A percentile compares a stretch with the other conserved stretches of the same genome.
phyloP scores from a whole-genome alignment of 2,329 filamentous ascomycete genomes.

The Camptophora hylomeconis region DNA sequence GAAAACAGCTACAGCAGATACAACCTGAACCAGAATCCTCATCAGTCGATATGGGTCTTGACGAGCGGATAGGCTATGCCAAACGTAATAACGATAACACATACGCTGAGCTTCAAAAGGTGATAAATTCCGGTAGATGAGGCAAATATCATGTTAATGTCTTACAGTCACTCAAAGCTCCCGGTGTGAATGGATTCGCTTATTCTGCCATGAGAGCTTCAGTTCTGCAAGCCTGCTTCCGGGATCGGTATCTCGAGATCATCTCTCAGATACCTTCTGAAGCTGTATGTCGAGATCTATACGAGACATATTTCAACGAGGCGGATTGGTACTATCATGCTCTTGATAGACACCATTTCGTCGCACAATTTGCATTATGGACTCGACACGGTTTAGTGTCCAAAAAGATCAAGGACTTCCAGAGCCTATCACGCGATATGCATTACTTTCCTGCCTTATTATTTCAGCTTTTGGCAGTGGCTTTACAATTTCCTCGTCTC shows the following conservation, averaged over 20 bases:
- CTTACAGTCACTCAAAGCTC: background rate
- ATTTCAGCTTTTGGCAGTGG: slow-evolving; percentile 4
- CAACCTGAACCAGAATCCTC: background rate
- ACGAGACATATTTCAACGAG: slow-evolving; percentile 3
- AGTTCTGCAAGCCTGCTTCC: no score
- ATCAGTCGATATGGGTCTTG: slow-evolving; percentile 2
- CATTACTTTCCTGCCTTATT: slow-evolving; percentile 6
- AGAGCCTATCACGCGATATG: slow-evolving; percentile 1
- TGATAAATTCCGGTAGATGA: slow-evolving; percentile 1
- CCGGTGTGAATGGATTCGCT: no score
- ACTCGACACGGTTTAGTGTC: background rate
- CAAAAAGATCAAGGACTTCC: background rate
- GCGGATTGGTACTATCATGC: slow-evolving; percentile 3
- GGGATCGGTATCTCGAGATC: slow-evolving; percentile 2
- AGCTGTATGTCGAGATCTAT: slow-evolving; percentile 1
- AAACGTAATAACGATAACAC: no score
- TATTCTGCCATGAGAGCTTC: no score
- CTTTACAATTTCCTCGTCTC: slow-evolving; percentile 3
- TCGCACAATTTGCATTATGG: slow-evolving; percentile 1
- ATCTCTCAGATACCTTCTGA: slow-evolving; percentile 2
- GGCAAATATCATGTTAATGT: no score
- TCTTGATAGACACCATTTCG: slow-evolving; percentile 5
- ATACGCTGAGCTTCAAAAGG: slow-evolving; percentile 1
- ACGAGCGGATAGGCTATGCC: slow-evolving; percentile 5
- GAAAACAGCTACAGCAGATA: background rate